phyloP scores from a whole-genome alignment of 2,329 filamentous ascomycete genomes.

The Ampelomyces quisqualis region DNA sequence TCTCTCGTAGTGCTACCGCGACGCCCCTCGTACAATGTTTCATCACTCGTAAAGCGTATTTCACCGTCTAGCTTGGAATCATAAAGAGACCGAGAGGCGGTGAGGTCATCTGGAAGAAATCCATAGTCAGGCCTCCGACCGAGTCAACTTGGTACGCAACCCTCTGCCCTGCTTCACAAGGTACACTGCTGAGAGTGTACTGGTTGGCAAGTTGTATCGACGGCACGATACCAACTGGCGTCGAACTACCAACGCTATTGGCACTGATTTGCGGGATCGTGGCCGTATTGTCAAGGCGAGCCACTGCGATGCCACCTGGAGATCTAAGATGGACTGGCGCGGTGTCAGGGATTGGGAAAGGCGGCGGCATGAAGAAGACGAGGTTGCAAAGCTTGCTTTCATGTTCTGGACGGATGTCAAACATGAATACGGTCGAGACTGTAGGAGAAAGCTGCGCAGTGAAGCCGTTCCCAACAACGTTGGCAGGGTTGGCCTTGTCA shows the following conservation, averaged over 20 bases:
- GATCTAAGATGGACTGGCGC: slow-evolving; percentile 32
- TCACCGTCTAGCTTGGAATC: slow-evolving; percentile 2
- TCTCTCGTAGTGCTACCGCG: too few species aligned
- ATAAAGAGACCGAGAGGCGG: slow-evolving; percentile 30
- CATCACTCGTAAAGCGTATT: too few species aligned
- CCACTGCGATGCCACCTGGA: slow-evolving; percentile 41
- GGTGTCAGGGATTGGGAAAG: slow-evolving; percentile 38
- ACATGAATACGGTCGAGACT: slow-evolving; percentile 48
- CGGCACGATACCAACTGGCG: slow-evolving; percentile 16
- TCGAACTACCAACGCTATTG: slow-evolving; percentile 7
- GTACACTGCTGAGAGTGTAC: slow-evolving; percentile 22
- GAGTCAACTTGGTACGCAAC: slow-evolving; percentile 30
- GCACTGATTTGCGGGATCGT: slow-evolving; percentile 10
- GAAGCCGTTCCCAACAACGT: slow-evolving; percentile 45
- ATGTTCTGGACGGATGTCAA: slow-evolving; percentile 47
- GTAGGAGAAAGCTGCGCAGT: slow-evolving; percentile 44
- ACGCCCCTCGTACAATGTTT: too few species aligned
- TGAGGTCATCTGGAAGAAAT: slow-evolving; percentile 31
- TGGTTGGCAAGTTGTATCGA: slow-evolving; percentile 18
- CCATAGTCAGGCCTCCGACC: slow-evolving; percentile 22
- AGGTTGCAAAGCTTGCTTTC: slow-evolving; percentile 50
- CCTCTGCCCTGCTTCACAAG: slow-evolving; percentile 27
- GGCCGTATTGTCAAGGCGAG: slow-evolving; percentile 19
- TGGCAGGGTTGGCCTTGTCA: slow-evolving; percentile 40
- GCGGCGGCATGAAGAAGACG: slow-evolving; percentile 50